Base-by-base conservation (phyloP, 2,329 filamentous ascomycete genomes). In the Scytalidium lignicola region DNA sequence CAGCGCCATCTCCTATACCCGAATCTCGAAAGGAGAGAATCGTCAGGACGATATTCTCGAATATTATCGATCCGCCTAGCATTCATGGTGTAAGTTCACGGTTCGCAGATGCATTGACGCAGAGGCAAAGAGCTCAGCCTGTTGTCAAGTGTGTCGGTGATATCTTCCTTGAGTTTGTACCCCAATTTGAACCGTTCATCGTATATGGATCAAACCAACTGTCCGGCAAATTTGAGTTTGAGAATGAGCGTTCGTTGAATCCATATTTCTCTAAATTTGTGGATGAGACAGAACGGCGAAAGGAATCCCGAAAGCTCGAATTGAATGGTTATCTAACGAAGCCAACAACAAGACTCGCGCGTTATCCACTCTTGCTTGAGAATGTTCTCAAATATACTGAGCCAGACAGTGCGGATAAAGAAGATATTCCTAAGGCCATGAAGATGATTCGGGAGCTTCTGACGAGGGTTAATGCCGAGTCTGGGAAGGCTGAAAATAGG, bases 281-380 rank as follows among this genome's bases (percentile, higher is more conserved):
- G 21, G 93, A 99, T 57, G 91, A 97, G 67, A 95, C 95, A 5
- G 93, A 99, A 68, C 80, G 93, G 51, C 81, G 95, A 59, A 96
- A 96, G 67, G 93, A 99, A 67, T 97, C 92, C 5, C 82, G 93
- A 55, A 99, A 99, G 70, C 76, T 99, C 43, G 93, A 99, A 68
- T 75, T 99, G 51, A 99, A 99, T 67, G 93, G 93, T 58, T 99
- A 99, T 64, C 75, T 99, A 46, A 99, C 93, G 8, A 99, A 99
- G 69, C 93, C 93, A 1, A 99, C 93, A 1, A 99, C 93, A 17
- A 83, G 93, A 73, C 74, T 99, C 61, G 93, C 93, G 40, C 83
- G 93, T 68, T 99, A 99, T 67, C 93, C 93, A 3, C 74, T 99
- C 32, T 75, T 99, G 12, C 75, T 99, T 15, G 93, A 97, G 59